Evolutionary conservation across 805 yeast species (phyloP), one percentile per base, ranked within the genome.

Genomic region (Barnettozyma wickerhamii): DNA sequence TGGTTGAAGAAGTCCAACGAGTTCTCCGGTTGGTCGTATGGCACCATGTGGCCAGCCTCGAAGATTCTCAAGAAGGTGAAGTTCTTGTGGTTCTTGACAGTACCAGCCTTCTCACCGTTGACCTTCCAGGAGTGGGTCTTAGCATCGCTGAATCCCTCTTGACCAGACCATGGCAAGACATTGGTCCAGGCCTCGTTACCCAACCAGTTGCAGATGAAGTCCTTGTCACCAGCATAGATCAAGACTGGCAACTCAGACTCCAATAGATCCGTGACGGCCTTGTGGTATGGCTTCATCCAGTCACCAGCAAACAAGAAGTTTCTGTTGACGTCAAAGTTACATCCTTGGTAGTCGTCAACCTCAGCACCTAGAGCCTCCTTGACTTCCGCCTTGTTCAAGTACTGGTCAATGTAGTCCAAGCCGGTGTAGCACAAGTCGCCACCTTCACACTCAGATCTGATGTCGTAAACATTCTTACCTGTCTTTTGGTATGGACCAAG

Each of bases 1-100:
- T 83, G 74, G 69, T 87, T 84, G 48, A 90, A 75, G 89, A 90
- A 81, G 42, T 77, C 88, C 48, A 84, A 70, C 2, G 95, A 68
- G 55, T 73, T 72, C 53, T 75, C 79, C 15, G 96, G 95, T 68
- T 84, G 91, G 65, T 90, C 90, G 56, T 67, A 82, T 14, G 97
- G 97, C 47, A 88, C 96, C 96, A 90, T 89, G 66, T 91, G 97
- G 20, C 97, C 97, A 38, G 95, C 97, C 48, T 79, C 91, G 55
- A 71, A 90, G 9, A 90, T 77, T 62, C 96, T 76, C 62, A 87
- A 71, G 69, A 83, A 91, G 4, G 95, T 84, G 52, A 90, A 79
- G 45, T 75, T 71, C 35, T 81, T 81, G 49, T 70, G 74, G 56
- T 76, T 78, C 61, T 81, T 81, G 46, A 75, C 81, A 50, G 76